Evolutionary conservation across 495 filamentous ascomycete species (phyloP).

Genomic region (Neurospora sp.): DNA sequence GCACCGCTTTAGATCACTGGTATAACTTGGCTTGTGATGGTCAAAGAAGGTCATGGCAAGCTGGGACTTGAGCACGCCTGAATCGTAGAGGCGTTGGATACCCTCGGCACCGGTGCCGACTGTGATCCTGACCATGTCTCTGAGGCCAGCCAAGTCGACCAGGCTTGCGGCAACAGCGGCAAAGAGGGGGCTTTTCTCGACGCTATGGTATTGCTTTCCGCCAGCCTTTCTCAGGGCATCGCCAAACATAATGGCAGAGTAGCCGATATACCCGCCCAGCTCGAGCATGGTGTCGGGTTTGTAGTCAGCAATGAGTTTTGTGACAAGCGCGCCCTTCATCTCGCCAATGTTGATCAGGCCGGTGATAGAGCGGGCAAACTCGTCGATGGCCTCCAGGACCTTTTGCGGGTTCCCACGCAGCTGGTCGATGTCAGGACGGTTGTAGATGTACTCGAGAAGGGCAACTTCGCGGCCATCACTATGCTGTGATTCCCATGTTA

Average conservation of each 20-base stretch:
- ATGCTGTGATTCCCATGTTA: constrained; percentile 57
- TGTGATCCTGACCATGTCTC: constrained; percentile 53
- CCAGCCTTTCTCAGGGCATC: constrained; percentile 48
- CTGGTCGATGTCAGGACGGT: constrained; percentile 39
- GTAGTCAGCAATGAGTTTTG: constrained; percentile 49
- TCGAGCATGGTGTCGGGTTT: constrained; percentile 67
- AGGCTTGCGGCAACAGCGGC: constrained; percentile 52
- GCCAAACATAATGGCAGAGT: constrained; percentile 65
- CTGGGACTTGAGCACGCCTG: constrained; percentile 35
- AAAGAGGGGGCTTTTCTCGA: constrained; percentile 60
- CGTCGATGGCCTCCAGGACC: constrained; percentile 61
- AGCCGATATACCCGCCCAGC: constrained; percentile 74
- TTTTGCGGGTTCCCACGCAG: constrained; percentile 53
- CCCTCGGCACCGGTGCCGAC: constrained; percentile 55
- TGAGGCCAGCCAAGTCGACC: constrained; percentile 57
- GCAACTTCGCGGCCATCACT: constrained; percentile 66
- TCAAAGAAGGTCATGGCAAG: constrained; percentile 68
- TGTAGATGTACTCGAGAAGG: constrained; percentile 59
- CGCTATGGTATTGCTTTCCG: constrained; percentile 51
- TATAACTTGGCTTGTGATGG: constrained; percentile 65
- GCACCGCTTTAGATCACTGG: constrained; percentile 59
- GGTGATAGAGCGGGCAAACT: constrained; percentile 51
- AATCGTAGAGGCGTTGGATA: constrained; percentile 41
- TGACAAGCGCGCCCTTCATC: constrained; percentile 59
- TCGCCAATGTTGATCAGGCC: constrained; percentile 76